Conservation (phyloP, 139 green algal genomes). For the Closterium sp. region DNA sequence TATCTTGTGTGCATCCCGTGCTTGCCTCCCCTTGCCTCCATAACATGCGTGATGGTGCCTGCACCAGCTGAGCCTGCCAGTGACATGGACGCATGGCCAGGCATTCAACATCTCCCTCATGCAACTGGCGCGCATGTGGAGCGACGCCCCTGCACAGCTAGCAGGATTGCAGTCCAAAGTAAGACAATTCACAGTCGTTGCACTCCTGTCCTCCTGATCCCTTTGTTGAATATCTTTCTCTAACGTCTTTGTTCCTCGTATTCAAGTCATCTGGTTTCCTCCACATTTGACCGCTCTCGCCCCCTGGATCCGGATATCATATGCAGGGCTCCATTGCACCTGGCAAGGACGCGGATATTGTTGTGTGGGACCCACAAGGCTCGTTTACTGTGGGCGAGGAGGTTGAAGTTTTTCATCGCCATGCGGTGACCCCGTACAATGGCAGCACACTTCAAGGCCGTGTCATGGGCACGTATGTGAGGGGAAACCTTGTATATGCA, state of each 20-base stretch:
- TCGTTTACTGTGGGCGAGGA: conserved; percentile 19
- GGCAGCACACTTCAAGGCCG: background rate
- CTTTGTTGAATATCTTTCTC: background rate
- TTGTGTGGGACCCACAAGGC: conserved; percentile 79
- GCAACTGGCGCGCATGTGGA: conserved; percentile 51
- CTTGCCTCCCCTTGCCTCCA: background rate
- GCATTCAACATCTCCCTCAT: background rate
- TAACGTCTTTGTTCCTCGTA: background rate
- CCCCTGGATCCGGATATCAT: background rate
- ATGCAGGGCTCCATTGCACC: conserved; percentile 70
- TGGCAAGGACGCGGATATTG: conserved; percentile 83
- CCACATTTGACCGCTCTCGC: background rate
- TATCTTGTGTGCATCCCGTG: background rate
- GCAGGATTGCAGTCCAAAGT: conserved; percentile 54
- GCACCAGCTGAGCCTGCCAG: conserved; percentile 69
- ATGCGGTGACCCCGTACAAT: conserved; percentile 33
- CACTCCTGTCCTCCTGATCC: background rate
- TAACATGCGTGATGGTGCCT: background rate
- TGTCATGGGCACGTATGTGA: conserved; percentile 27
- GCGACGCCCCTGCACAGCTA: conserved; percentile 66
- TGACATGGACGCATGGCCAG: conserved; percentile 69
- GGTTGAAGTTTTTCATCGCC: conserved; percentile 17
- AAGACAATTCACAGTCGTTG: background rate
- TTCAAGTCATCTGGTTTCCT: background rate
- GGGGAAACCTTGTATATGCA: conserved; percentile 17